phyloP scores from a whole-genome alignment of 805 yeast species.

The Candida glaebosa region DNA sequence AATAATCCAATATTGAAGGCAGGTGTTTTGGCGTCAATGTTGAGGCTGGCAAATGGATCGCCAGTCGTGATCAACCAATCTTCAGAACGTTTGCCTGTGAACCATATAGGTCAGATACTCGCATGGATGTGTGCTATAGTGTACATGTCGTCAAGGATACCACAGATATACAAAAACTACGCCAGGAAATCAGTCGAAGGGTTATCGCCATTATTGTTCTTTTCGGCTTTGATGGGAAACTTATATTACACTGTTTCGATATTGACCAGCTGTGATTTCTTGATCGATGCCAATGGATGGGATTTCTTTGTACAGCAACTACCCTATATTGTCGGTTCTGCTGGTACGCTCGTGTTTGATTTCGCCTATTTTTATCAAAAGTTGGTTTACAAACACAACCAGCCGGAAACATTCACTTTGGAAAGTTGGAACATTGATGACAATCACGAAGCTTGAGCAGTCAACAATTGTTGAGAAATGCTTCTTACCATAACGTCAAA shows the following conservation, averaged over 20 bases:
- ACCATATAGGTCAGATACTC: constrained; percentile 24
- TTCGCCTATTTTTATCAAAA: constrained; percentile 64
- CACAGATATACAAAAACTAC: constrained; percentile 79
- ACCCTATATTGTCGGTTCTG: constrained; percentile 80
- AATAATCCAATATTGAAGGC: constrained; percentile 2
- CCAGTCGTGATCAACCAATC: constrained; percentile 5
- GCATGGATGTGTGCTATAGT: constrained; percentile 81
- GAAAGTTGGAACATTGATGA: constrained; percentile 16
- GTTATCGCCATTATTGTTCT: constrained; percentile 73
- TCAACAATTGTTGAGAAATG: too few relatives aligned
- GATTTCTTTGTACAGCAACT: constrained; percentile 63
- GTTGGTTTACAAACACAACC: constrained; percentile 25
- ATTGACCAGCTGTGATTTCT: constrained; percentile 56
- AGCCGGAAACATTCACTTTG: constrained; percentile 18
- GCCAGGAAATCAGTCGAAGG: constrained; percentile 82
- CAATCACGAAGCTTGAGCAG: constrained; percentile 1
- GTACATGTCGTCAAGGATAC: constrained; percentile 76
- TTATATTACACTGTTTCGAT: constrained; percentile 74
- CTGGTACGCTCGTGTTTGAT: constrained; percentile 83
- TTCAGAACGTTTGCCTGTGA: neutral
- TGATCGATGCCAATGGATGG: constrained; percentile 14
- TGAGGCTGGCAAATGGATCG: constrained; percentile 12
- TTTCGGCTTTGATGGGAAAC: constrained; percentile 77
- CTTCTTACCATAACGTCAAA: too few relatives aligned
- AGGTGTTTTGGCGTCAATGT: constrained; percentile 8